Conservation (phyloP, 805 yeast species). For the Saturnispora besseyi region DNA sequence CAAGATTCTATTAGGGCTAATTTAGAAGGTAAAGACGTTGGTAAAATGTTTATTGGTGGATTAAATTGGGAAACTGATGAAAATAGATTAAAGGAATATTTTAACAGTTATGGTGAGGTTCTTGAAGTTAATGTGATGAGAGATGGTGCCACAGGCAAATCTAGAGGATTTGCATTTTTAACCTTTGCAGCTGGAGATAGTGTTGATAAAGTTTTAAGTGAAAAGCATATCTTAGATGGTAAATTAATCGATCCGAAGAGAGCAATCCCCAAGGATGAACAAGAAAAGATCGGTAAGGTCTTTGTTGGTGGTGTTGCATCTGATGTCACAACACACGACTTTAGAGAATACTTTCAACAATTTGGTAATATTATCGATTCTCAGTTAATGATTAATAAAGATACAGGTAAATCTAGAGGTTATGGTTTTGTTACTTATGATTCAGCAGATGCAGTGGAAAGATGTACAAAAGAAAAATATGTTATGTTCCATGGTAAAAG, state of each 20-base stretch:
- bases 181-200: slow-evolving; percentile 75
- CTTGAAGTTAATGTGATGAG: slow-evolving; percentile 88
- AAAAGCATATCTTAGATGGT: slow-evolving; percentile 87
- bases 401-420: slow-evolving; percentile 94
- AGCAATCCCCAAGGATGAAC: slow-evolving; percentile 96
- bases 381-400: slow-evolving; percentile 94
- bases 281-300: slow-evolving; percentile 91
- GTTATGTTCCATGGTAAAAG: slow-evolving; percentile 78
- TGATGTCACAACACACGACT: slow-evolving; percentile 85
- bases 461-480: slow-evolving; percentile 73
- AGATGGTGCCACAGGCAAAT: slow-evolving; percentile 75
- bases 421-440: slow-evolving; percentile 96
- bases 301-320: slow-evolving; percentile 97
- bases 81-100: slow-evolving; percentile 72
- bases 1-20: slow-evolving; percentile 36
- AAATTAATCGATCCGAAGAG: slow-evolving; percentile 95
- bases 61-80: slow-evolving; percentile 97
- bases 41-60: slow-evolving; percentile 95
- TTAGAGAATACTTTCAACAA: slow-evolving; percentile 74
- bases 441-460: slow-evolving; percentile 87
- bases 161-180: slow-evolving; percentile 91
- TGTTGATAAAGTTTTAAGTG: slow-evolving; percentile 77
- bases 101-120: slow-evolving; percentile 82
- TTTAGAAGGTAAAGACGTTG: slow-evolving; percentile 56
- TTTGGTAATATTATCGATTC: slow-evolving; percentile 92